Evolutionary conservation across 176 grass and related monocot genomes (phyloP).

Genomic region (Alloteropsis semialata): DNA sequence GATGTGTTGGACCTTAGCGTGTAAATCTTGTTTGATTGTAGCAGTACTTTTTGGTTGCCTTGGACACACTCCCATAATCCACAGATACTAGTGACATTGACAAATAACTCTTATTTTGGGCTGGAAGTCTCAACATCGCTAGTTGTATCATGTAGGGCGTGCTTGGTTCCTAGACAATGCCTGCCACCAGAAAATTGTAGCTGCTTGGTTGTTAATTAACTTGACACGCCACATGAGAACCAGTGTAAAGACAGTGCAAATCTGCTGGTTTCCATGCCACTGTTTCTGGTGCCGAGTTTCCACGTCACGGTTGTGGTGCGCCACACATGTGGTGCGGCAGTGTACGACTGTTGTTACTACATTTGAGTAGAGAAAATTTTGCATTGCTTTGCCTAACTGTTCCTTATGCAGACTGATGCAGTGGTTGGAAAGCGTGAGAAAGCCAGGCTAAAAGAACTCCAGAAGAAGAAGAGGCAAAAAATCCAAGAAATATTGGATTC

Average conservation of each 20-base stretch:
- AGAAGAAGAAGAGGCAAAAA: conserved; percentile 79
- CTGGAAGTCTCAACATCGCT: neutral
- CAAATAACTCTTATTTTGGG: neutral
- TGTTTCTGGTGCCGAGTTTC: too few species aligned
- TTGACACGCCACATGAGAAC: too few species aligned
- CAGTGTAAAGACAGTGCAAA: too few species aligned
- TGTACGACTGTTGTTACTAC: too few species aligned
- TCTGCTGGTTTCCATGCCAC: too few species aligned
- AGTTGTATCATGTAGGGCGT: neutral
- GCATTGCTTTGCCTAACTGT: neutral
- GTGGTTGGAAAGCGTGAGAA: conserved; percentile 71
- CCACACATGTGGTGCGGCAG: too few species aligned
- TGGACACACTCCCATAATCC: neutral
- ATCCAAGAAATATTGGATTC: conserved; percentile 70
- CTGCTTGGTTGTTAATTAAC: too few species aligned
- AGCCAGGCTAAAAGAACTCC: conserved; percentile 67
- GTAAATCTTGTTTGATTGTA: neutral
- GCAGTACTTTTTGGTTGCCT: neutral
- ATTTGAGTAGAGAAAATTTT: neutral
- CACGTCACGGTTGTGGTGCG: too few species aligned
- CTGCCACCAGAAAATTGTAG: too few species aligned
- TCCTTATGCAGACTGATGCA: conserved; percentile 33
- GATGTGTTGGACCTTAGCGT: neutral
- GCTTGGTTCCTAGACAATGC: too few species aligned
- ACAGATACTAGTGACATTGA: neutral